Conservation (phyloP, 148 eudicot genomes). For the Talinum fruticosum region DNA sequence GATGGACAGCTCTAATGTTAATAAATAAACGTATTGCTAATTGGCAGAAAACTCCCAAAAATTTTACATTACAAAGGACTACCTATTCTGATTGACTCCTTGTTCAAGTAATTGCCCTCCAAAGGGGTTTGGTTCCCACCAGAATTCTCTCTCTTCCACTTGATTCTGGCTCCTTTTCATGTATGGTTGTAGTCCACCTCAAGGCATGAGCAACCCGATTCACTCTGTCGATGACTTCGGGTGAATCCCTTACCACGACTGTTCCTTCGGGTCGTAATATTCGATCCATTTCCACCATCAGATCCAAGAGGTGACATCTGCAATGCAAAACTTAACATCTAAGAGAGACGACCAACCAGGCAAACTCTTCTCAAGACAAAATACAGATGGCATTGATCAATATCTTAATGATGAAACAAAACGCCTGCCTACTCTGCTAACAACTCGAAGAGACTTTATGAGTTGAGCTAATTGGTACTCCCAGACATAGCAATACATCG, state of each 20-base stretch:
- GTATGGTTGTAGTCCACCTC: conserved; percentile 62
- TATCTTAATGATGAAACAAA: too few species aligned
- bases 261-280: conserved; percentile 93
- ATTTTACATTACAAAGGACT: conserved; percentile 20
- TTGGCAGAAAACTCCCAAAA: conserved; percentile 3
- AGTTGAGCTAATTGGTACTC: too few species aligned
- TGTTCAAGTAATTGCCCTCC: conserved; percentile 34
- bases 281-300: conserved; percentile 96
- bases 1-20: background rate
- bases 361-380: background rate
- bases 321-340: conserved; percentile 3
- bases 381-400: background rate
- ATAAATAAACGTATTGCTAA: conserved; percentile 10
- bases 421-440: too few species aligned
- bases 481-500: too few species aligned
- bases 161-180: conserved; percentile 83
- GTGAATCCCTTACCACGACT: conserved; percentile 74
- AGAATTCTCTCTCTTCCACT: conserved; percentile 67
- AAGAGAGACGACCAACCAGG: background rate
- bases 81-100: background rate
- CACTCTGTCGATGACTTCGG: conserved; percentile 69
- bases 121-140: conserved; percentile 72
- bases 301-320: conserved; percentile 89
- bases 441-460: too few species aligned
- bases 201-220: conserved; percentile 67